These are phyloP conservation scores for Pouteria campechiana DNA, from an alignment of 179 eudicot species.

Conservation along the genomic window DNA sequence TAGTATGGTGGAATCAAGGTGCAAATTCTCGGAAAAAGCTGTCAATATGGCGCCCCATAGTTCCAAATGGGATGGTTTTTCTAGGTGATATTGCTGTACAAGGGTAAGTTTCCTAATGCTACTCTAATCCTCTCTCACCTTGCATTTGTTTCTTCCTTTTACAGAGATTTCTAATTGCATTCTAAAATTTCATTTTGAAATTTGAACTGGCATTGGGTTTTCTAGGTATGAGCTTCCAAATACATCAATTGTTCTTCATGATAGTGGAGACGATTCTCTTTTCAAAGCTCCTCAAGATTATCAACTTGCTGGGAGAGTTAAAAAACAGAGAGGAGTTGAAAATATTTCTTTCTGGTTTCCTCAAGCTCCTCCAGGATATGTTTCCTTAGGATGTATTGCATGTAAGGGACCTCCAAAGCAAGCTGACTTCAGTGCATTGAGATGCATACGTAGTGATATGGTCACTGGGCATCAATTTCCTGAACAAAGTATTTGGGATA, in stretches of 20 bases:
- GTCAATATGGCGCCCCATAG: slow-evolving; percentile 94
- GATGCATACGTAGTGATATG: slow-evolving; percentile 93
- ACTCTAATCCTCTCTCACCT: neutral
- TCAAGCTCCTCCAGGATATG: slow-evolving; percentile 98
- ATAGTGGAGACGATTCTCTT: slow-evolving; percentile 51
- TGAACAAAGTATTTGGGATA: slow-evolving; percentile 89
- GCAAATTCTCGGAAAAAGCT: slow-evolving; percentile 64
- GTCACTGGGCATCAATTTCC: slow-evolving; percentile 74
- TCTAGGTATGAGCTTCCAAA: slow-evolving; percentile 92
- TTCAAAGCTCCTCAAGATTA: slow-evolving; percentile 55
- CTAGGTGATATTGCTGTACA: slow-evolving; percentile 91
- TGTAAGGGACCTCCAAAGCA: slow-evolving; percentile 72
- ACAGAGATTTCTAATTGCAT: neutral
- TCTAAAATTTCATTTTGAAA: neutral
- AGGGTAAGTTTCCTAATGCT: slow-evolving; percentile 43
- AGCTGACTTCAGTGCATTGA: slow-evolving; percentile 52
- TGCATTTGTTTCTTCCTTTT: neutral
- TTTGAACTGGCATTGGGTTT: slow-evolving; percentile 5
- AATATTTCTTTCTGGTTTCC: slow-evolving; percentile 84
- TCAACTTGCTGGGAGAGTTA: slow-evolving; percentile 67
- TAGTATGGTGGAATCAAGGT: slow-evolving; percentile 96
- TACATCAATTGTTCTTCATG: slow-evolving; percentile 67
- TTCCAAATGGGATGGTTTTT: slow-evolving; percentile 77
- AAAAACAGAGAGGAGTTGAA: slow-evolving; percentile 63
- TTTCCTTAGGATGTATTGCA: slow-evolving; percentile 86